Evolutionary conservation across 108 stramenopile species (phyloP), one percentile per base, ranked within the genome.

Genomic region (Poteriospumella lacustris): DNA sequence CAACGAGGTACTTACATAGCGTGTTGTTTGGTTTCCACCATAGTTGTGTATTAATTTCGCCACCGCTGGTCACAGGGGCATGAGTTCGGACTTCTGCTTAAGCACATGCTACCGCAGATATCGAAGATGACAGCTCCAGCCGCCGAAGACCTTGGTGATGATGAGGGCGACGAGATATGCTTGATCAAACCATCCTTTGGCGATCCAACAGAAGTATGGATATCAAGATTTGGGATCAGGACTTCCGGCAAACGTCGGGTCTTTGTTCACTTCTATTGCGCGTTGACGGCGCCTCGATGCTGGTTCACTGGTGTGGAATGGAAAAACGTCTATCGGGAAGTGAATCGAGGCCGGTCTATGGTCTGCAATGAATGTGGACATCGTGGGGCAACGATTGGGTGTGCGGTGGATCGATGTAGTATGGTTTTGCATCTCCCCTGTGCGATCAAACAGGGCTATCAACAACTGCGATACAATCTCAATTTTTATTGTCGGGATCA

Each of bases 301-400:
- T 64, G 60, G 60, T 64, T 64, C 36, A 64, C 60, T 64, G 60
- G 60, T 33, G 3, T 5, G 3, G 36, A 64, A 34, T 64, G 60
- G 60, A 3, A 12, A 5, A 64, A 64, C 36, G 15, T 64, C 9
- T 5, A 34, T 9, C 28, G 31, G 5, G 60, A 64, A 24, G 12
- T 64, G 60, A 64, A 26, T 24, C 60, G 60, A 31, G 60, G 12
- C 28, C 3, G 36, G 5, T 5, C 33, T 64, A 5, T 64, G 31
- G 9, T 5, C 36, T 64, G 60, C 36, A 64, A 3, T 5, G 28
- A 5, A 34, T 64, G 60, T 64, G 60, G 60, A 33, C 28, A 64
- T 5, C 15, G 60, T 34, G 60, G 60, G 15, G 60, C 60, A 12
- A 12, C 60, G 31, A 64, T 64, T 31, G 60, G 60, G 9, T 31